A percentile compares a stretch with the other conserved stretches of the same genome.
Evolutionary conservation across 805 yeast genomes (phyloP).

Genomic region (Yamadazyma sp.): DNA sequence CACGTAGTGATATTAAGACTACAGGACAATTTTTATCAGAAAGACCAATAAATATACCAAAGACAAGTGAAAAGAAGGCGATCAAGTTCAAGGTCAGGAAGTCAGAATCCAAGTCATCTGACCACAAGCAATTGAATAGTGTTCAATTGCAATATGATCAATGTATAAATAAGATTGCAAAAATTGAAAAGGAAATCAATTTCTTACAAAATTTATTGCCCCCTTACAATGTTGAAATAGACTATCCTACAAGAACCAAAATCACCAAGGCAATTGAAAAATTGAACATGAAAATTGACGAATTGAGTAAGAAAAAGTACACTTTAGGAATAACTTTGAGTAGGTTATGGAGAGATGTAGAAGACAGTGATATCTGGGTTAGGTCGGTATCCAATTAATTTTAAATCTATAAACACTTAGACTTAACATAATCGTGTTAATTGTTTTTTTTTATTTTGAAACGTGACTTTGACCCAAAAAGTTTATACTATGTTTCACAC

Average conservation of each 20-base stretch:
- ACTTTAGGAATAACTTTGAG: conserved; percentile 40
- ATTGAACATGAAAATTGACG: conserved; percentile 38
- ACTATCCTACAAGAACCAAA: conserved; percentile 38
- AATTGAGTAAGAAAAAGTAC: conserved; percentile 39
- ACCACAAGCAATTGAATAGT: conserved; percentile 11
- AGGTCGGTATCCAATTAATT: conserved; percentile 16
- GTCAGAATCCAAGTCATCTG: conserved; percentile 15
- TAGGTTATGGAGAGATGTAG: conserved; percentile 41
- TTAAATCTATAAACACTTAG: too few relatives aligned
- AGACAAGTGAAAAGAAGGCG: conserved; percentile 9
- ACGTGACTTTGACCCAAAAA: too few relatives aligned
- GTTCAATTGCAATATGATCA: conserved; percentile 36
- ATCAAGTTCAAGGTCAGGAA: conserved; percentile 33
- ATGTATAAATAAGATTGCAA: conserved; percentile 27
- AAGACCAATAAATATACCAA: too few relatives aligned
- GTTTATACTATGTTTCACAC: too few relatives aligned
- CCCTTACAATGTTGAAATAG: conserved; percentile 42
- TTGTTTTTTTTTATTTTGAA: too few relatives aligned
- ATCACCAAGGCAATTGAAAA: conserved; percentile 39
- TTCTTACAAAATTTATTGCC: conserved; percentile 39
- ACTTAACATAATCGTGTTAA: too few relatives aligned
- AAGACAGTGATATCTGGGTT: conserved; percentile 43
- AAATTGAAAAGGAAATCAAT: conserved; percentile 38
- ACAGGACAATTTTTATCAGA: too few relatives aligned
- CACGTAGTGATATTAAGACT: too few relatives aligned